phyloP scores from a whole-genome alignment of 2,329 filamentous ascomycete species.

The Diaporthe sp. region DNA sequence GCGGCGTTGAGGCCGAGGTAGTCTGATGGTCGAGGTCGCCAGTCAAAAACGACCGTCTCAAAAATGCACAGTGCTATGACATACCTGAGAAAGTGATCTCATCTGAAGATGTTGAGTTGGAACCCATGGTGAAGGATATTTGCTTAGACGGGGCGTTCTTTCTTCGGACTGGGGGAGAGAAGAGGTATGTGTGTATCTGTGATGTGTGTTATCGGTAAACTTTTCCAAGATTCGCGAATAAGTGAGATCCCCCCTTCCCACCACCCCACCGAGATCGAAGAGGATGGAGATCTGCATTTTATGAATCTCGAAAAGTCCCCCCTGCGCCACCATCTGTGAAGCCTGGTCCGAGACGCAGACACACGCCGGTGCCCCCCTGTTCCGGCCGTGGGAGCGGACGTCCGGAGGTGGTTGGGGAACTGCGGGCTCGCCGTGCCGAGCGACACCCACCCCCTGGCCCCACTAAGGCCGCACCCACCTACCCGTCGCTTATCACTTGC shows the following conservation, averaged over 20 bases:
- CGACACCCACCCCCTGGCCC: not conserved
- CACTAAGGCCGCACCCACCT: not conserved
- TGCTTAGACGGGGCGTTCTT: not conserved
- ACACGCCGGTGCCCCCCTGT: conserved; percentile 16
- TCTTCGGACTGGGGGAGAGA: not conserved
- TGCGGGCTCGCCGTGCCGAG: conserved; percentile 16
- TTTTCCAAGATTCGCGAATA: not conserved
- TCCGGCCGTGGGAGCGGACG: conserved; percentile 25
- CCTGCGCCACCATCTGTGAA: not conserved
- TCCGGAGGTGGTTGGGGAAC: conserved; percentile 36
- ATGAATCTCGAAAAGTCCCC: conserved; percentile 7
- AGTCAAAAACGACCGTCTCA: not conserved
- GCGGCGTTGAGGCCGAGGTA: conserved; percentile 46
- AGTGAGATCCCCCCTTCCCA: not conserved
- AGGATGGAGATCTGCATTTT: conserved; percentile 19
- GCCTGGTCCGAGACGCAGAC: not conserved
- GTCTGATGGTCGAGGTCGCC: conserved; percentile 37
- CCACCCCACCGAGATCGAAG: conserved; percentile 6
- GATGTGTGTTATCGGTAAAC: not conserved
- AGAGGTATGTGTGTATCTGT: not conserved
- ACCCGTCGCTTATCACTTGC: not conserved
- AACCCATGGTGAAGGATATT: conserved; percentile 32
- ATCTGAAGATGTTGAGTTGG: conserved; percentile 31
- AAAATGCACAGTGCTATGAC: not conserved
- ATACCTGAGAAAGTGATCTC: conserved; percentile 41